Evolutionary conservation across 805 yeast species (phyloP).

Genomic region (Candida michaelii): DNA sequence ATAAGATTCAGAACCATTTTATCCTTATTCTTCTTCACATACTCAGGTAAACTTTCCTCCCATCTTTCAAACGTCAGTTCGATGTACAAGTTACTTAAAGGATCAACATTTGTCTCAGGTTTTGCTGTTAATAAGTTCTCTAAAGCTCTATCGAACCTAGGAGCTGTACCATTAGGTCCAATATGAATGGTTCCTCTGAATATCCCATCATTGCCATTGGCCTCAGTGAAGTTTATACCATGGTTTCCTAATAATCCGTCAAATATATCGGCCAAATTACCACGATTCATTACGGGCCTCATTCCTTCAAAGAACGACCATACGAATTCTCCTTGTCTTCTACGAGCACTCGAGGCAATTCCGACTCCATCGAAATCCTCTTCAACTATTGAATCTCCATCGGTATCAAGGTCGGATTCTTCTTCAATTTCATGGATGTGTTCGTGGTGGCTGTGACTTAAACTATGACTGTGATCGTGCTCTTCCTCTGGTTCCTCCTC

Average conservation of each 20-base stretch:
- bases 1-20: conserved; percentile 21
- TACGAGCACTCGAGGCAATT: conserved; percentile 14
- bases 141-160: conserved; percentile 25
- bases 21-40: conserved; percentile 41
- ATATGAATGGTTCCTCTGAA: conserved; percentile 27
- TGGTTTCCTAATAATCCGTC: conserved; percentile 18
- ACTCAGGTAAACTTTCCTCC: conserved; percentile 56
- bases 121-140: conserved; percentile 20
- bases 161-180: conserved; percentile 11
- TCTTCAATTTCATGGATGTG: conserved; percentile 14
- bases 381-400: conserved; percentile 21
- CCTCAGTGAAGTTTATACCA: conserved; percentile 7
- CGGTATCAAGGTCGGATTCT: conserved; percentile 18
- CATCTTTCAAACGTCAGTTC: conserved; percentile 66
- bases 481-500: conserved; percentile 18
- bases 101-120: conserved; percentile 15
- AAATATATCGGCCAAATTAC: conserved; percentile 18
- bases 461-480: not conserved
- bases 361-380: conserved; percentile 22
- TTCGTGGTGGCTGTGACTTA: no score
- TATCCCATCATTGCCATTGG: conserved; percentile 15
- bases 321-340: conserved; percentile 24
- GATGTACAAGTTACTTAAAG: conserved; percentile 26
- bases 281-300: conserved; percentile 21
- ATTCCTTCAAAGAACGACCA: conserved; percentile 27